Conservation (phyloP, 2,329 filamentous ascomycete genomes). For the Ophiostoma montium region DNA sequence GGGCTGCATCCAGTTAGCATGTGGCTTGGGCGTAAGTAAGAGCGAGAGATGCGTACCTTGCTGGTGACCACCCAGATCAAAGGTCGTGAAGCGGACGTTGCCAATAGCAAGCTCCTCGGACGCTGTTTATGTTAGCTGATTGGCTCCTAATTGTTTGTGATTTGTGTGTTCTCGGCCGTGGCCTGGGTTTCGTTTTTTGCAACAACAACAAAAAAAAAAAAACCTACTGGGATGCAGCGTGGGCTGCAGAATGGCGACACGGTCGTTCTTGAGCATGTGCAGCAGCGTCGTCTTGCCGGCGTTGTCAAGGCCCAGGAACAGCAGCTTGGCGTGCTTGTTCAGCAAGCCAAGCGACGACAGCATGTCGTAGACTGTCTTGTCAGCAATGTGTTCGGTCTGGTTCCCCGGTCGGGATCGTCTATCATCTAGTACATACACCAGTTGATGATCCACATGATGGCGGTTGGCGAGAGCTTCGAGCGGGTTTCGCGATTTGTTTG, state of each 20-base stretch:
- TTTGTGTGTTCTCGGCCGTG: neutral
- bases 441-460: slow-evolving; percentile 82
- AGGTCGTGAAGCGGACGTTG: slow-evolving; percentile 88
- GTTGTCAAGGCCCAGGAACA: slow-evolving; percentile 88
- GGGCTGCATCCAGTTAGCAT: slow-evolving; percentile 41
- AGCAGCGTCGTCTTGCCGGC: slow-evolving; percentile 87
- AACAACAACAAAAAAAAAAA: neutral
- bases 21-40: neutral
- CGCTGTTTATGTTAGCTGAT: slow-evolving; percentile 30
- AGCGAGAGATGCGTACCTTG: slow-evolving; percentile 45
- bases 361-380: slow-evolving; percentile 65
- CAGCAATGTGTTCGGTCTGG: slow-evolving; percentile 11
- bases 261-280: slow-evolving; percentile 96
- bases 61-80: slow-evolving; percentile 85
- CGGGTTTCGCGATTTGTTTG: neutral
- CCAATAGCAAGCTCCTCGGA: slow-evolving; percentile 88
- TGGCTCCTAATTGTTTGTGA: neutral
- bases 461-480: slow-evolving; percentile 3
- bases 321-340: slow-evolving; percentile 92
- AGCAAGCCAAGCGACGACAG: slow-evolving; percentile 75
- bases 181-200: neutral
- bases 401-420: neutral
- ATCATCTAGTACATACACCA: slow-evolving; percentile 56
- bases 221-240: slow-evolving; percentile 77
- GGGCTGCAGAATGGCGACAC: slow-evolving; percentile 79